Evolutionary conservation across 352 stramenopile genomes (phyloP).

Genomic region (Phytopythium kandeliae): DNA sequence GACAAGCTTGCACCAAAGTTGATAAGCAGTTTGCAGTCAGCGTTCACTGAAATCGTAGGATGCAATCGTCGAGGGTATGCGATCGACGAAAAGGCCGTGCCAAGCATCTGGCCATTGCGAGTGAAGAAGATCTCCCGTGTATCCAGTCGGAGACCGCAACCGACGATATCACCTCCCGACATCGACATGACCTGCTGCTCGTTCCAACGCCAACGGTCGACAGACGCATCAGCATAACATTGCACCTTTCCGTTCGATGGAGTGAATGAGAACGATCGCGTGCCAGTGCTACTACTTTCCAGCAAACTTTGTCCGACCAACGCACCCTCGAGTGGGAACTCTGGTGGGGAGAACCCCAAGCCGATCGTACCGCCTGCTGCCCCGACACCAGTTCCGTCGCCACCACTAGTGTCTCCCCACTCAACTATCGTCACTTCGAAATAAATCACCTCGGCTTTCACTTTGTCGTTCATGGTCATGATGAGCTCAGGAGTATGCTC

Average conservation of each 20-base stretch:
- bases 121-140: conserved; percentile 84
- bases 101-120: conserved; percentile 76
- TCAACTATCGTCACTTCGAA: conserved; percentile 76
- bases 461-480: conserved; percentile 57
- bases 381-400: not conserved
- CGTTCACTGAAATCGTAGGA: conserved; percentile 73
- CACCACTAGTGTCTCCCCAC: conserved; percentile 26
- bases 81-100: conserved; percentile 78
- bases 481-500: conserved; percentile 69
- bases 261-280: conserved; percentile 63
- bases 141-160: conserved; percentile 73
- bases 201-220: conserved; percentile 72
- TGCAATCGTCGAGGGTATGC: conserved; percentile 35
- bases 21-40: conserved; percentile 68
- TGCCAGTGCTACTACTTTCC: conserved; percentile 19
- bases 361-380: conserved; percentile 21
- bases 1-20: conserved; percentile 45
- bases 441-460: conserved; percentile 79
- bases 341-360: conserved; percentile 58
- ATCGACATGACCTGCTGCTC: conserved; percentile 37
- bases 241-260: conserved; percentile 67
- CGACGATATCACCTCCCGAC: conserved; percentile 60
- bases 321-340: conserved; percentile 66
- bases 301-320: conserved; percentile 30
- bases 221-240: conserved; percentile 31